Conservation (phyloP, 768 basidiomycete genomes). For the Lactifluus volemus region DNA sequence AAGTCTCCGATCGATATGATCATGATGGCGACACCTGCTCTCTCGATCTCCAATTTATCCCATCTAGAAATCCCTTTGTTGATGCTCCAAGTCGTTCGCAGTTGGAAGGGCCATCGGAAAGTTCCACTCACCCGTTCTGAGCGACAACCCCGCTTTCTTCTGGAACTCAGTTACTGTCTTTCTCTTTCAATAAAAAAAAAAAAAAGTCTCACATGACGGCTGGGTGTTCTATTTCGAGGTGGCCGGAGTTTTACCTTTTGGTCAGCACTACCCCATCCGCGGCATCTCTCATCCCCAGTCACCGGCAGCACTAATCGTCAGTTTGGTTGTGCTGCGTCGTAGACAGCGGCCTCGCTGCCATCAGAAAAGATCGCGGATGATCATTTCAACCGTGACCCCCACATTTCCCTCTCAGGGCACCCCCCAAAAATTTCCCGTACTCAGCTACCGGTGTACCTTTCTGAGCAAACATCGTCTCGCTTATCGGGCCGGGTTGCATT, state of each 20-base stretch:
- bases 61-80: not conserved
- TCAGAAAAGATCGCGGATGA: not conserved
- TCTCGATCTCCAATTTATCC: not conserved
- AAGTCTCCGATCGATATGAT: not conserved
- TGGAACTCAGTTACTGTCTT: not conserved
- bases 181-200: not conserved
- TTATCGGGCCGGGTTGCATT: too few relatives aligned
- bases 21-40: not conserved
- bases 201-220: slow-evolving; percentile 4
- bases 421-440: not conserved
- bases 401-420: not conserved
- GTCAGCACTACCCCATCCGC: not conserved
- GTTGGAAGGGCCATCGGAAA: not conserved
- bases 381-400: not conserved
- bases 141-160: not conserved
- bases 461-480: not conserved
- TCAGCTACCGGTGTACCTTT: not conserved
- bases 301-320: not conserved
- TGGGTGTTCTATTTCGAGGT: not conserved
- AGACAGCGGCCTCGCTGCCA: not conserved
- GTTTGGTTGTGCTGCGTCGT: not conserved
- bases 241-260: not conserved
- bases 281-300: not conserved
- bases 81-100: not conserved
- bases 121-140: not conserved